Percentiles rank a stretch among this genome's conserved stretches.
These are phyloP conservation scores for Cydonia oblonga DNA, from an alignment of 331 rosid species.

Conservation along the genomic window DNA sequence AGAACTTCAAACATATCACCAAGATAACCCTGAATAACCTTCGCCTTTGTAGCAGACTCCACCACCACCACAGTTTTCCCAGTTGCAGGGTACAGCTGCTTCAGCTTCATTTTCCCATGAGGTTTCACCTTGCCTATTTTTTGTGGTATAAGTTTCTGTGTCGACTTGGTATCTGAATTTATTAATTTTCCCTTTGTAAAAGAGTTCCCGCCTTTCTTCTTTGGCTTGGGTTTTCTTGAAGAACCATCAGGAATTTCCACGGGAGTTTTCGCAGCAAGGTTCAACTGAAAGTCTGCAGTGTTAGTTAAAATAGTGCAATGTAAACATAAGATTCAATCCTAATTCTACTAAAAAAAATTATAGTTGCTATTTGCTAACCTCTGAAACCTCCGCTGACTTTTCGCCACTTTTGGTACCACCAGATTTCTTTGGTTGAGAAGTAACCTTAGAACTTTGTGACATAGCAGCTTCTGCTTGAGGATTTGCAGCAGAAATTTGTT, in stretches of 20 bases:
- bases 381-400: conserved; percentile 6
- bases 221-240: conserved; percentile 26
- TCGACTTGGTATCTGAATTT: conserved; percentile 16
- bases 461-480: conserved; percentile 18
- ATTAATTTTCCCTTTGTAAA: conserved; percentile 15
- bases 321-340: not conserved
- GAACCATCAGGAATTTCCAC: conserved; percentile 25
- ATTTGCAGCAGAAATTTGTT: conserved; percentile 16
- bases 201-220: conserved; percentile 38
- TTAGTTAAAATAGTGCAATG: conserved; percentile 28
- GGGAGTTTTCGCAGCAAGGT: conserved; percentile 3
- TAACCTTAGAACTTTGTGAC: conserved; percentile 19
- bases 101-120: conserved; percentile 21
- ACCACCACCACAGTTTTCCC: conserved; percentile 81
- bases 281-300: conserved; percentile 43
- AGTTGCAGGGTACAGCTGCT: conserved; percentile 59
- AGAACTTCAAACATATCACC: conserved; percentile 86
- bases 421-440: conserved; percentile 30
- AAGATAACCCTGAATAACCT: conserved; percentile 83
- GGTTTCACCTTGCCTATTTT: conserved; percentile 24
- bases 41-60: conserved; percentile 90
- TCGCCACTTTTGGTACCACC: conserved; percentile 8
- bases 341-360: not conserved
- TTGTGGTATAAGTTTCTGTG: conserved; percentile 18
- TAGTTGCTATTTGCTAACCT: conserved; percentile 26